A percentile compares a stretch with the other conserved stretches of the same genome.
phyloP scores from a whole-genome alignment of 2,329 filamentous ascomycete genomes.

The Ophiostoma quercus region DNA sequence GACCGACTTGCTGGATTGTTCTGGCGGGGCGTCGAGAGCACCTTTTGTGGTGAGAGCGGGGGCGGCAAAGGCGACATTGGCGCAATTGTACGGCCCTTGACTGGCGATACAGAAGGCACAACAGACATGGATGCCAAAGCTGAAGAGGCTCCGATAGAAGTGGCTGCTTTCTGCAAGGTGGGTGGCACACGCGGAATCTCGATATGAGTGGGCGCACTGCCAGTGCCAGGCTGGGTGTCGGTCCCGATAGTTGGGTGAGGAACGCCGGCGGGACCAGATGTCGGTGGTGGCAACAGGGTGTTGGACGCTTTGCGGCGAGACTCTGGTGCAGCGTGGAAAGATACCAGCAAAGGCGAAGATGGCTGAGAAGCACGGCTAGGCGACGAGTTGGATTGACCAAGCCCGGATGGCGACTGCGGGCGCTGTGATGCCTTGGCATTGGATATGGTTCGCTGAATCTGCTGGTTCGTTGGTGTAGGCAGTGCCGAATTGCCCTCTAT shows the following conservation, averaged over 20 bases:
- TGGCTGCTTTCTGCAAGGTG: slow-evolving; percentile 56
- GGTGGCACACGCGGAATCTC: slow-evolving; percentile 63
- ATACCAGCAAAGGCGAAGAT: slow-evolving; percentile 88
- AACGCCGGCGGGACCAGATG: background rate
- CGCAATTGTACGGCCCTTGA: slow-evolving; percentile 47
- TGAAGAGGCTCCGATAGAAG: slow-evolving; percentile 44
- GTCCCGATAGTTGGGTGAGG: background rate
- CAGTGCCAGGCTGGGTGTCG: background rate
- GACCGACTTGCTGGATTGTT: slow-evolving; percentile 61
- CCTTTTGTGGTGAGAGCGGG: slow-evolving; percentile 59
- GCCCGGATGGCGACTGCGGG: slow-evolving; percentile 77
- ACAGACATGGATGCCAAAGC: background rate
- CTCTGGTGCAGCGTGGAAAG: slow-evolving; percentile 83
- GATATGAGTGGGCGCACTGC: slow-evolving; percentile 42
- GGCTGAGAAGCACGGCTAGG: slow-evolving; percentile 75
- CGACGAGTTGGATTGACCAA: slow-evolving; percentile 76
- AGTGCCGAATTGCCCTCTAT: slow-evolving; percentile 81
- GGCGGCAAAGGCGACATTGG: slow-evolving; percentile 45
- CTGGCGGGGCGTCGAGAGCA: slow-evolving; percentile 55
- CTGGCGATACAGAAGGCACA: slow-evolving; percentile 35
- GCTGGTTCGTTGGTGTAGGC: slow-evolving; percentile 48
- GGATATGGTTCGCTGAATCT: slow-evolving; percentile 75
- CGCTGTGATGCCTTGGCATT: slow-evolving; percentile 72
- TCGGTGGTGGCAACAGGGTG: slow-evolving; percentile 66
- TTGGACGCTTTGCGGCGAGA: slow-evolving; percentile 83